Base-by-base conservation (phyloP, 1,284 basidiomycete genomes). In the Ceratobasidium sp. region DNA sequence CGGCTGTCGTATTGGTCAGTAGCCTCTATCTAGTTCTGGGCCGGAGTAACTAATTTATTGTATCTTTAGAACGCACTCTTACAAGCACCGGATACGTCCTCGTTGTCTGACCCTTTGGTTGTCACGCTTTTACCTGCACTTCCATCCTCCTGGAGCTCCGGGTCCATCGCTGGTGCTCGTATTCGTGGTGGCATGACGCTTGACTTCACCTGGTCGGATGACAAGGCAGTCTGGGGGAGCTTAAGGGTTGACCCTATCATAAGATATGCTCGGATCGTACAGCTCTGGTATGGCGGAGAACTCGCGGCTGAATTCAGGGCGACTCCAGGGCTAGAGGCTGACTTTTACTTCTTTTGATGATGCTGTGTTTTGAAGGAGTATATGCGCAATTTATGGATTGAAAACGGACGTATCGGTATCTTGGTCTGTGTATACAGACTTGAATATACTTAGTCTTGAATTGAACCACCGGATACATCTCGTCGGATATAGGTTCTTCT, bases 111-210 rank as follows among this genome's bases (percentile, higher is more conserved):
- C 1, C 81, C 85, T 5, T 78, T 88, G 6, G 78, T 78, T 13
- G 78, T 90, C 57, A 85, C 80, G 1, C 77, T 90, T 13, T 78
- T 90, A 2, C 88, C 88, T 2, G 83, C 87, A 1, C 78, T 90
- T 2, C 88, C 89, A 0, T 58, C 74, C 1, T 80, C 82, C 59
- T 90, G 88, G 88, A 71, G 80, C 0, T 77, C 80, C 0, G 88
- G 88, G 1, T 81, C 80, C 11, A 82, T 90, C 41, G 80, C 75
- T 56, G 84, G 84, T 9, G 85, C 83, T 0, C 82, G 85, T 4
- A 75, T 87, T 8, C 82, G 88, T n/a, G 87, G 87, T 9, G 87
- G 87, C 0, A 80, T 89, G 23, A 80, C 79, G 0, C 71, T 88
- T 3, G 78, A 83, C 70, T 72, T 90, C 56, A 57, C 76, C 29